These are phyloP conservation scores for Thecamonas trahens DNA, from an alignment of 78 protist genomes.

Conservation along the genomic window DNA sequence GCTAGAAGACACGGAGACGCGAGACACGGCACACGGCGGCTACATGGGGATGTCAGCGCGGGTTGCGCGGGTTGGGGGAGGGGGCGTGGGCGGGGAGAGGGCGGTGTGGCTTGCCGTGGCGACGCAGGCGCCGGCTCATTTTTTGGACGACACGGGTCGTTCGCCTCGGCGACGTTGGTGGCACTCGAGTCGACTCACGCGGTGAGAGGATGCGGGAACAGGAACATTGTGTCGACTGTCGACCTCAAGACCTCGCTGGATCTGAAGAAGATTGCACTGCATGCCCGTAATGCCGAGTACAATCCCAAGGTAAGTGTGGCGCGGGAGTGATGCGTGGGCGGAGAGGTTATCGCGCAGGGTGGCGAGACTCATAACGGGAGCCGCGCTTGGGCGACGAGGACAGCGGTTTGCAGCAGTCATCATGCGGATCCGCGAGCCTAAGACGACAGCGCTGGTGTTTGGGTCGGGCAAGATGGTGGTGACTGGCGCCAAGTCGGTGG, in stretches of 20 bases:
- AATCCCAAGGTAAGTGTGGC: slow-evolving; percentile 80
- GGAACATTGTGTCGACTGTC: slow-evolving; percentile 90
- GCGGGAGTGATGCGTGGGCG: no score
- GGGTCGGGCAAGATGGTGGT: slow-evolving; percentile 89
- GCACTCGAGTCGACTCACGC: neutral
- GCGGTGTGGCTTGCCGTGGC: no score
- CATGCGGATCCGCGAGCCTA: slow-evolving; percentile 93
- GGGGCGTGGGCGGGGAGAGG: no score
- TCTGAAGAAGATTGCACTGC: slow-evolving; percentile 75
- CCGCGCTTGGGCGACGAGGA: neutral
- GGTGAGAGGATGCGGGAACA: slow-evolving; percentile 1
- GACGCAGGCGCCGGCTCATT: neutral
- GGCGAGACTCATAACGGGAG: no score
- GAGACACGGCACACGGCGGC: no score
- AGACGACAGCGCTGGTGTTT: slow-evolving; percentile 91
- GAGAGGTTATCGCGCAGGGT: no score
- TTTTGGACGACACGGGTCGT: neutral
- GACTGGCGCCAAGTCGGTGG: slow-evolving; percentile 93
- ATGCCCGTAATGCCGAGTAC: slow-evolving; percentile 95
- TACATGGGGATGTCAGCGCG: no score
- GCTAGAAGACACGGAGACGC: no score
- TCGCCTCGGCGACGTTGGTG: neutral
- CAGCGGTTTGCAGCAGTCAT: slow-evolving; percentile 92
- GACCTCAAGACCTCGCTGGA: slow-evolving; percentile 75
- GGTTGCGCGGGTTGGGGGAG: no score